phyloP scores from a whole-genome alignment of 2,329 filamentous ascomycete genomes.

The Alternaria dauci region DNA sequence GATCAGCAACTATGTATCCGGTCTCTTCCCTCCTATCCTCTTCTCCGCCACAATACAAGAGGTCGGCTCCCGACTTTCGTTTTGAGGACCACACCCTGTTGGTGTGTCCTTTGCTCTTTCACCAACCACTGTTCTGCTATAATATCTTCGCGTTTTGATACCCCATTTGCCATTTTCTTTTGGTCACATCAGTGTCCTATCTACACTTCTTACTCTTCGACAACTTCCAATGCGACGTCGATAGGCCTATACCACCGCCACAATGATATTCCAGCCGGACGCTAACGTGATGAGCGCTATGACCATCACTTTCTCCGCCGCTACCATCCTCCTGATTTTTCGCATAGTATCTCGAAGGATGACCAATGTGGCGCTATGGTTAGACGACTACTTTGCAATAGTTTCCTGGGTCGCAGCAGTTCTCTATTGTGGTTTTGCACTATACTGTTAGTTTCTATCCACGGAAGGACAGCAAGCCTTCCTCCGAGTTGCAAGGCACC shows the following conservation, averaged over 20 bases:
- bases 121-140: neutral
- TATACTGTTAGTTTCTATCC: neutral
- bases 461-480: fast-evolving
- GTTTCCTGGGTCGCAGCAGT: neutral
- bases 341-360: neutral
- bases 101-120: neutral
- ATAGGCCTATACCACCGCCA: neutral
- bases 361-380: neutral
- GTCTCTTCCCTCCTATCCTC: no score
- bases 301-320: neutral
- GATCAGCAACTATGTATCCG: neutral
- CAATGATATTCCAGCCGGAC: neutral
- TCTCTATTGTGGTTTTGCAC: neutral
- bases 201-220: neutral
- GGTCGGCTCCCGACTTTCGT: neutral
- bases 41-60: neutral
- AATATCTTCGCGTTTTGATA: fast-evolving
- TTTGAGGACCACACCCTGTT: neutral
- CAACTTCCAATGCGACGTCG: neutral
- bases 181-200: neutral
- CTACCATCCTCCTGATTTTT: neutral
- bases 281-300: neutral
- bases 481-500: neutral
- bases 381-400: neutral
- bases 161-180: neutral